These are phyloP conservation scores for Calvatia gigantea DNA, from an alignment of 768 basidiomycete genomes.

Conservation along the genomic window DNA sequence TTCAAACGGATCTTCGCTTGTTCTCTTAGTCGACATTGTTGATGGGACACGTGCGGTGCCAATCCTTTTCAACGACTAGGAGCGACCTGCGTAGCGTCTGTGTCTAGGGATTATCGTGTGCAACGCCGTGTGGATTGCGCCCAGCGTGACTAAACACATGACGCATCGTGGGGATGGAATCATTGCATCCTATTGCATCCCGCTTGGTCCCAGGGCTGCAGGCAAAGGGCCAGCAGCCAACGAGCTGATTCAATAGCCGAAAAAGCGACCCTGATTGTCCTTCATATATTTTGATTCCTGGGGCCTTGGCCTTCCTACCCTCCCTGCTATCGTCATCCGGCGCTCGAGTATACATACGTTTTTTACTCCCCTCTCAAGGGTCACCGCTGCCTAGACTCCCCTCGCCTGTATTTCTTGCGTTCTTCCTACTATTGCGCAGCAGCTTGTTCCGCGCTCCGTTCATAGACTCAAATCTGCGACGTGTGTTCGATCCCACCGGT, in stretches of 20 bases:
- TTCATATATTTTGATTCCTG: background rate
- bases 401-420: background rate
- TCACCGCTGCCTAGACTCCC: background rate
- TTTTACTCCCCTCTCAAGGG: background rate
- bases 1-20: background rate
- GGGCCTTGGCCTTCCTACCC: background rate
- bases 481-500: background rate
- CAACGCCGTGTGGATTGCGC: background rate
- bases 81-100: background rate
- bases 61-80: background rate
- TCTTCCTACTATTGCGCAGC: background rate
- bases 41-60: background rate
- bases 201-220: background rate
- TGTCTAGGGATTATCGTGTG: background rate
- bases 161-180: slow-evolving; percentile 3
- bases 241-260: background rate
- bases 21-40: background rate
- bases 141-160: background rate
- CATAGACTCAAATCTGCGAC: background rate
- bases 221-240: slow-evolving; percentile 3
- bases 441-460: background rate
- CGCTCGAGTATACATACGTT: background rate
- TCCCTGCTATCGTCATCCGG: slow-evolving; percentile 6
- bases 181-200: background rate
- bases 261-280: background rate